Base-by-base conservation (phyloP, 495 filamentous ascomycete genomes). In the Talaromyces adpressus region DNA sequence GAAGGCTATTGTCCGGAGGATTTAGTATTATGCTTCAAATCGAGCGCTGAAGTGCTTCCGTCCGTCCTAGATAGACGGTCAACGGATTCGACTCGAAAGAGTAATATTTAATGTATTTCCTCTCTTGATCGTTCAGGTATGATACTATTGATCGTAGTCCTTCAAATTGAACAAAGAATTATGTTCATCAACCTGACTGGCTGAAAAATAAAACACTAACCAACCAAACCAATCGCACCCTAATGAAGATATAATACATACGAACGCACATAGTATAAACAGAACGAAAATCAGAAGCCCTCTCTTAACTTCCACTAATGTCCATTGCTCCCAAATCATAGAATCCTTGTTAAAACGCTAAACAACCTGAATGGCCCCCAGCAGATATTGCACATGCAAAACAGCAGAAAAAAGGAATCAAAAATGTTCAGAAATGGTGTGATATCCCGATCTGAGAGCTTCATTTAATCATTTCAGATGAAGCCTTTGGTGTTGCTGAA, bases 401-500 rank as follows among this genome's bases (percentile, higher is more conserved):
- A 58, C 30, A 36, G 14, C 25, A 27, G 52, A 56, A 22, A 56
- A 56, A 27, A 25, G 32, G 16, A 62, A 62, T 11, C 12, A 54
- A 59, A 64, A 67, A 59, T 71, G 63, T 54, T 63, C 64, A 62
- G 62, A 62, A 23, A 47, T 68, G 57, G n/a, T 47, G 39, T 27
- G 5, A 60, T 41, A 29, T 60, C 49, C 32, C 18, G 39, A 8
- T 22, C 6, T 18, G 5, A 14, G 12, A 45, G 23, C 36, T n/a
- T 47, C 36, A 58, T 36, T 58, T 57, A 14, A 14, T 52, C 65
- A 81, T 76, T 65, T 70, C 68, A 81, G 67, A 81, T 68, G 64
- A 81, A 81, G 54, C 79, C 79, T 66, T 81, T 81, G 12, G 76
- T 80, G 67, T 81, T 81, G 67, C 79, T 81, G 63, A 77, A 73